These are phyloP conservation scores for Bruguiera parviflora DNA, from an alignment of 345 rosid species.

Conservation along the genomic window DNA sequence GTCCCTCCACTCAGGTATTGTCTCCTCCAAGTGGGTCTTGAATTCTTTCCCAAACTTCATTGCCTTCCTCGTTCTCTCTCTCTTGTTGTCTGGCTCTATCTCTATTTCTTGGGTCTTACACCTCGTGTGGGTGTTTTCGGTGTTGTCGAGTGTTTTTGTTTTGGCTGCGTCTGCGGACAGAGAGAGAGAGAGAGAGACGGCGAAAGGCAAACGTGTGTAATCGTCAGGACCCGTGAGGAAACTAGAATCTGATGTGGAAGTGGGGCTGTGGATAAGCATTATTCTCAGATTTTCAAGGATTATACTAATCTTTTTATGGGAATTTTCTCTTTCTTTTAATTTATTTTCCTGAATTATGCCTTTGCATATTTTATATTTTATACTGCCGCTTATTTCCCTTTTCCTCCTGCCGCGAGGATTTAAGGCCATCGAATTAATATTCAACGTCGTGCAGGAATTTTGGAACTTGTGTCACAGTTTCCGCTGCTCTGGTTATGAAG, in stretches of 20 bases:
- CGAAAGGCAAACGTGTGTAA: not conserved
- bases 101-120: not conserved
- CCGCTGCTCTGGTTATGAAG: too few relatives aligned
- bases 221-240: conserved; percentile 3
- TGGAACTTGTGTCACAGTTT: too few relatives aligned
- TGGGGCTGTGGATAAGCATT: not conserved
- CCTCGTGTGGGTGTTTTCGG: too few relatives aligned
- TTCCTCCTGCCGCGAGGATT: not conserved
- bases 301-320: not conserved
- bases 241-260: conserved; percentile 22
- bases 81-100: not conserved
- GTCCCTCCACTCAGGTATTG: conserved; percentile 92
- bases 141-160: not conserved
- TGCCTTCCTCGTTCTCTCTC: not conserved
- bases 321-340: not conserved
- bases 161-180: not conserved
- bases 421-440: too few relatives aligned
- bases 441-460: too few relatives aligned
- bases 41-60: conserved; percentile 97
- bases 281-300: not conserved
- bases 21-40: conserved; percentile 82
- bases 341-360: not conserved
- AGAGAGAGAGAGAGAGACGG: conserved; percentile 1
- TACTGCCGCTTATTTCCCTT: not conserved
- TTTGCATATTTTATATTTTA: not conserved